Evolutionary conservation across 75 land plant genomes (phyloP), one percentile per base, ranked within the genome.

Genomic region (Larix kaempferi): DNA sequence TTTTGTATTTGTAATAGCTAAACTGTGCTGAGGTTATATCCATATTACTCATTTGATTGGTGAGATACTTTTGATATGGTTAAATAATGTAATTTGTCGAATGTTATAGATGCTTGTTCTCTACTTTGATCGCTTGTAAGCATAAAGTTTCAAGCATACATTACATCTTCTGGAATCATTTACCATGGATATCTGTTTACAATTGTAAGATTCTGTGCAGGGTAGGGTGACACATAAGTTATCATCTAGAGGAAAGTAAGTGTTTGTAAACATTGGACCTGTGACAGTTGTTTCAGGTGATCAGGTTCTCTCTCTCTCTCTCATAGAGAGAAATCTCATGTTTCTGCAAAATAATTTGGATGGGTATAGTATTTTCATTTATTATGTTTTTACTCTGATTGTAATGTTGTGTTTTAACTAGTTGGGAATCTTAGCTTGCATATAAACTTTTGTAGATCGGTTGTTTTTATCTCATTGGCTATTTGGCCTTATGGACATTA

Each of bases 241-340:
- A 37, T 96, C 99, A 52, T 87, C 99, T 8, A 85, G 89, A 67
- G 99, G 99, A 3, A 96, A 94, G 84, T 96, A 96, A 71, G 89
- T 96, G 17, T 96, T 97, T 17, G 99, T 96, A 23, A 96, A 89
- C 78, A 96, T 96, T 79, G 99, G 98, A 61, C 94, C 94, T 21
- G 87, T 96, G 63, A 87, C 69, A 58, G 97, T 96, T 3, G 78
- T 83, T 59, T 96, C 99, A 11, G 90, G 99, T 87, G 99, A 96
- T 56, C 99, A 96, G 98, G 98, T 94, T 39, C 35, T 19, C 29
- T 69, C 73, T 69, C 49, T 39, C n/a, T 67, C 49, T 35, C 54
- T 49, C 8, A 6, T 44, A 44, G 49, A 7, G 49, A 44, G 49
- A 7, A 8, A 44, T 5, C 33, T 41, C 4, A 17, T 41, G 10